These are phyloP conservation scores for Alternaria arbusti DNA, from an alignment of 2,329 filamentous ascomycete species.

Conservation along the genomic window DNA sequence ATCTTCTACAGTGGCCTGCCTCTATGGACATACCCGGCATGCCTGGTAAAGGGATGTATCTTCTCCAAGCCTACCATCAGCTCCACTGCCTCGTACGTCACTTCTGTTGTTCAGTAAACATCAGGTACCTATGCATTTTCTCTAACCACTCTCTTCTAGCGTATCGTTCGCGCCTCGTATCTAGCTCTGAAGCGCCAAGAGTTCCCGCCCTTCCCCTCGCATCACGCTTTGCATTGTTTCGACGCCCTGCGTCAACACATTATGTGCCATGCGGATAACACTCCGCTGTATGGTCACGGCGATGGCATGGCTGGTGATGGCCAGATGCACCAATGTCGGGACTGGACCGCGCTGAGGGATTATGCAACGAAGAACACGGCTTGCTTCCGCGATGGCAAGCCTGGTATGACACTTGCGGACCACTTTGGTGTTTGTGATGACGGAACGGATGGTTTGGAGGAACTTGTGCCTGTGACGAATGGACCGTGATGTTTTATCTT, in stretches of 20 bases:
- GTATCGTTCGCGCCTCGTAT: slow-evolving; percentile 7
- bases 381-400: slow-evolving; percentile 30
- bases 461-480: not conserved
- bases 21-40: slow-evolving; percentile 11
- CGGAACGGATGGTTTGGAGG: slow-evolving; percentile 9
- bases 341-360: slow-evolving; percentile 20
- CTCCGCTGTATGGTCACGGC: slow-evolving; percentile 19
- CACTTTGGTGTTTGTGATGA: slow-evolving; percentile 9
- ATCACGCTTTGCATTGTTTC: slow-evolving; percentile 21
- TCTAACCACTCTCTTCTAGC: not conserved
- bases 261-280: slow-evolving; percentile 29
- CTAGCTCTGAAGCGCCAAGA: slow-evolving; percentile 1
- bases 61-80: slow-evolving; percentile 25
- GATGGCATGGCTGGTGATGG: slow-evolving; percentile 22
- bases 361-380: slow-evolving; percentile 30
- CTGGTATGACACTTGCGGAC: slow-evolving; percentile 9
- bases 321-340: slow-evolving; percentile 19
- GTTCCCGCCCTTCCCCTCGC: slow-evolving; percentile 4
- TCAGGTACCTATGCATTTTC: not conserved
- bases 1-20: not conserved
- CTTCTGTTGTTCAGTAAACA: not conserved
- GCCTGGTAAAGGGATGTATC: slow-evolving; percentile 15
- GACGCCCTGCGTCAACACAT: slow-evolving; percentile 22
- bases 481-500: not conserved
- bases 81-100: slow-evolving; percentile 24